These are phyloP conservation scores for Carex littledalei DNA, from an alignment of 176 grass and related monocot species.

Conservation along the genomic window DNA sequence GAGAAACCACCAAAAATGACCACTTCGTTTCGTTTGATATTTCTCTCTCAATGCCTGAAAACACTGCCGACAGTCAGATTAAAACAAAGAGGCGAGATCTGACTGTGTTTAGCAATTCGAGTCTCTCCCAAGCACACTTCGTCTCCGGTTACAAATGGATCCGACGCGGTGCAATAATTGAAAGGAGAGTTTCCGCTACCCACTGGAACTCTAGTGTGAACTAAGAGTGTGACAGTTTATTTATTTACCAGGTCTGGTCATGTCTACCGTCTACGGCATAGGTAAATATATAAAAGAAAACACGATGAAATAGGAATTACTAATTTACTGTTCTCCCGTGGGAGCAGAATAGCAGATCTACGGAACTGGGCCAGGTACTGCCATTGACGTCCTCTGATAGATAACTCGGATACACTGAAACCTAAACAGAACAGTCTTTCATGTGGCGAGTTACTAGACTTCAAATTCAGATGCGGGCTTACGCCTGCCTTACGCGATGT, in stretches of 20 bases:
- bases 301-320: background rate
- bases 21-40: background rate
- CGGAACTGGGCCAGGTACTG: conserved; percentile 3
- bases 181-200: background rate
- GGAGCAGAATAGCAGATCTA: conserved; percentile 3
- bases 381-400: no score
- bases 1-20: background rate
- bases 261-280: background rate
- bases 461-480: no score
- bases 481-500: no score
- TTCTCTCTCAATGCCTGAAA: background rate
- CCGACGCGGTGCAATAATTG: background rate
- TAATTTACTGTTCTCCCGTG: background rate
- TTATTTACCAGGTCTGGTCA: background rate
- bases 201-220: conserved; percentile 3
- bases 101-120: background rate
- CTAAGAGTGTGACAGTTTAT: background rate
- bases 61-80: conserved; percentile 9
- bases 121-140: background rate
- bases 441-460: no score
- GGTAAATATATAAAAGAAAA: background rate
- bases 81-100: conserved; percentile 20
- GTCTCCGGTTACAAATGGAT: background rate
- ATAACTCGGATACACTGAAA: no score
- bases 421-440: no score